A percentile compares a stretch with the other conserved stretches of the same genome.
Evolutionary conservation across 768 basidiomycete genomes (phyloP).

Genomic region (Leccinum arenicola): DNA sequence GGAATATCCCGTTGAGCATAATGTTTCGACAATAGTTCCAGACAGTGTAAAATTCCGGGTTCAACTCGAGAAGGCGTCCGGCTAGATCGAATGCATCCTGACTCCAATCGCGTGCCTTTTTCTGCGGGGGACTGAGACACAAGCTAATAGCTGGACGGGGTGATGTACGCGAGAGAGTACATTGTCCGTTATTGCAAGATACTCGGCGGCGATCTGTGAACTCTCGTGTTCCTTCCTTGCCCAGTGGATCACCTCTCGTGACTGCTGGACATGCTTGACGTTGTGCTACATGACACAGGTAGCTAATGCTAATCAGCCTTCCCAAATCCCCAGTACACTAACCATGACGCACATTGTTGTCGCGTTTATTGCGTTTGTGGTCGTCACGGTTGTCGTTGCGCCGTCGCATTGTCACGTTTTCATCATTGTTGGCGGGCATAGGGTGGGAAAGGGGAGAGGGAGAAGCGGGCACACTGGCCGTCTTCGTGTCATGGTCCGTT

Average conservation of each 20-base stretch:
- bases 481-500: too few species aligned
- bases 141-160: background rate
- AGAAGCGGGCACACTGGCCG: too few species aligned
- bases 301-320: too few species aligned
- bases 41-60: constrained; percentile 94
- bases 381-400: too few species aligned
- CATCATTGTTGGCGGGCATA: too few species aligned
- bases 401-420: too few species aligned
- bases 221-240: constrained; percentile 69
- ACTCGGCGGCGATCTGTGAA: constrained; percentile 74
- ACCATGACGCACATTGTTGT: too few species aligned
- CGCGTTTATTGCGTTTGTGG: too few species aligned
- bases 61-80: constrained; percentile 70
- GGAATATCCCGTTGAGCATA: constrained; percentile 68
- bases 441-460: too few species aligned
- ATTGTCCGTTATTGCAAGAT: constrained; percentile 59
- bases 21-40: constrained; percentile 95
- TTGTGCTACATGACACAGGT: constrained; percentile 62
- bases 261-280: constrained; percentile 60
- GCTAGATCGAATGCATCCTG: constrained; percentile 77
- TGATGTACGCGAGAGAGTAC: constrained; percentile 63
- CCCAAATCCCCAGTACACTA: too few species aligned
- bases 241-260: constrained; percentile 55
- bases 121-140: constrained; percentile 44
- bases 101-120: constrained; percentile 64